These are phyloP conservation scores for Paracorniculantispora psalliotae DNA, from an alignment of 2,329 filamentous ascomycete species.

Conservation along the genomic window DNA sequence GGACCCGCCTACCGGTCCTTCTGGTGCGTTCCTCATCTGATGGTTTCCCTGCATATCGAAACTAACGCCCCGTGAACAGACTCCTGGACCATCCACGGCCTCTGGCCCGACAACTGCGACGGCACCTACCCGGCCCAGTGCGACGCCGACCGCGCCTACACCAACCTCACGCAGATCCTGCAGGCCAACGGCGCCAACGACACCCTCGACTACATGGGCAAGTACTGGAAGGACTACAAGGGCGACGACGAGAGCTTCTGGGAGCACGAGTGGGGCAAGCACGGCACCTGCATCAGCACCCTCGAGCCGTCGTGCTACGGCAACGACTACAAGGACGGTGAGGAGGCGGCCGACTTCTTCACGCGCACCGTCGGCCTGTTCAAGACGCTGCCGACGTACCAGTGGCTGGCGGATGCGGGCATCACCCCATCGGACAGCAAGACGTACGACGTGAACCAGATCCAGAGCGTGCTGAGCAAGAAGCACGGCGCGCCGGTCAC, in stretches of 20 bases:
- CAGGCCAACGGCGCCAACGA: conserved; percentile 45
- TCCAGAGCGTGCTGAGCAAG: conserved; percentile 53
- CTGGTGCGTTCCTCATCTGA: conserved; percentile 17
- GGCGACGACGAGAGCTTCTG: conserved; percentile 62
- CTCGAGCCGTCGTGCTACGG: conserved; percentile 62
- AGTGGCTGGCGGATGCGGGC: conserved; percentile 56
- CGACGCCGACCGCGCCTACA: conserved; percentile 56
- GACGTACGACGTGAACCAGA: conserved; percentile 55
- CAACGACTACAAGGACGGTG: conserved; percentile 47
- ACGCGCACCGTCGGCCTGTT: conserved; percentile 60
- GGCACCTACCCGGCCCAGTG: conserved; percentile 65
- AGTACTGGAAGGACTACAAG: conserved; percentile 66
- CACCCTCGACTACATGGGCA: conserved; percentile 61
- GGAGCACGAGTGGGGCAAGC: conserved; percentile 72
- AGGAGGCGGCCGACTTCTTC: conserved; percentile 68
- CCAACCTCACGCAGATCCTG: conserved; percentile 61
- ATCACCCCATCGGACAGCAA: conserved; percentile 48
- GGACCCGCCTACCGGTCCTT: conserved; percentile 57
- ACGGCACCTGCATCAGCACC: conserved; percentile 69
- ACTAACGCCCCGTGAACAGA: conserved; percentile 29
- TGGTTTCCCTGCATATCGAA: not conserved
- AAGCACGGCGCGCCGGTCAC: conserved; percentile 51
- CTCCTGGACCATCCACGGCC: conserved; percentile 70
- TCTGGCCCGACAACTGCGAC: conserved; percentile 64
- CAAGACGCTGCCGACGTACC: conserved; percentile 60